phyloP scores from a whole-genome alignment of 257 asterid genomes.

The Scutellaria minor region DNA sequence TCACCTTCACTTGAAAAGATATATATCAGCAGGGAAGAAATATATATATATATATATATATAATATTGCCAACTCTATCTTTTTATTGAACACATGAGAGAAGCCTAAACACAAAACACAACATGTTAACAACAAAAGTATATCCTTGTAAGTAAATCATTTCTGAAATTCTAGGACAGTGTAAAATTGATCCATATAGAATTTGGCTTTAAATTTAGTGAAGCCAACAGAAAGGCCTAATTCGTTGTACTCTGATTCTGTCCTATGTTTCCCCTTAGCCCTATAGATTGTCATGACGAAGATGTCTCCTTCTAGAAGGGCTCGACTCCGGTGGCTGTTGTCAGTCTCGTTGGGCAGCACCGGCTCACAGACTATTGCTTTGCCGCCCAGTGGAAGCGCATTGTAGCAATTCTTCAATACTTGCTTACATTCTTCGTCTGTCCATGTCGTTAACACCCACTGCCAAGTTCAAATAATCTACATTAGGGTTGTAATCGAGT shows the following conservation, averaged over 20 bases:
- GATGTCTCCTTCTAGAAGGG: slow-evolving; percentile 44
- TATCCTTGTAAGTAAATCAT: neutral
- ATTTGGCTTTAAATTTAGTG: neutral
- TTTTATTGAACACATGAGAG: neutral
- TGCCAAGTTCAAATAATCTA: neutral
- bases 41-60: too few species aligned
- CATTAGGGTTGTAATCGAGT: neutral
- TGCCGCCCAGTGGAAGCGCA: slow-evolving; percentile 39
- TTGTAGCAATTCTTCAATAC: slow-evolving; percentile 30
- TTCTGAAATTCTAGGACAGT: slow-evolving; percentile 38
- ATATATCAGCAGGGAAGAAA: too few species aligned
- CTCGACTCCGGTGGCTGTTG: slow-evolving; percentile 37
- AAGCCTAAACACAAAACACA: neutral
- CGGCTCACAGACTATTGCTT: slow-evolving; percentile 39
- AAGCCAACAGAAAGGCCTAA: slow-evolving; percentile 34
- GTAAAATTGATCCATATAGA: slow-evolving; percentile 30
- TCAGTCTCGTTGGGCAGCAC: slow-evolving; percentile 36
- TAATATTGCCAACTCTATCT: neutral
- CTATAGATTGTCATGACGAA: slow-evolving; percentile 42
- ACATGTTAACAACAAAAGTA: neutral
- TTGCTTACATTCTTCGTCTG: slow-evolving; percentile 35
- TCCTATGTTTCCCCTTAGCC: slow-evolving; percentile 39
- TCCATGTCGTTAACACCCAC: slow-evolving; percentile 41
- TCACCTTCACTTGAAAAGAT: too few species aligned
- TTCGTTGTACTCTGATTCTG: slow-evolving; percentile 36